Evolutionary conservation across 768 basidiomycete species (phyloP).

Genomic region (Mycena galericulata): DNA sequence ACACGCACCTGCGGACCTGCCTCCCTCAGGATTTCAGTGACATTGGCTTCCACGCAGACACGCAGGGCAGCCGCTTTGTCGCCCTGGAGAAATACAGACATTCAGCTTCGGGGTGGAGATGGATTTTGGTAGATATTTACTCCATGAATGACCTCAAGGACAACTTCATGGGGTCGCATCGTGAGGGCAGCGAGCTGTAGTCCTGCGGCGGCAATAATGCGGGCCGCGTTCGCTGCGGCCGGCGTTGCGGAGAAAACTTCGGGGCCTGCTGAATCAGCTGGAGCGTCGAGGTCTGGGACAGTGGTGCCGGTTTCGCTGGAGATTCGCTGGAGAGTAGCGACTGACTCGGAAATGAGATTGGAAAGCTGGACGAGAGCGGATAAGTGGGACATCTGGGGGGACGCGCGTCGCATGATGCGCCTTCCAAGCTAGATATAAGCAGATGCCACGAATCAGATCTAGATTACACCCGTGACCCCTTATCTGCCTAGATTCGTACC

Average conservation of each 20-base stretch:
- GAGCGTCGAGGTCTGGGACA: neutral
- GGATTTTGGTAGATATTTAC: neutral
- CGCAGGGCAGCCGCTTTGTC: conserved; percentile 12
- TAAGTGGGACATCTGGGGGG: too few relatives aligned
- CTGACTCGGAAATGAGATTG: neutral
- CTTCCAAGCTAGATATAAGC: too few relatives aligned
- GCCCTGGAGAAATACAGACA: neutral
- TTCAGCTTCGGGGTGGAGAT: neutral
- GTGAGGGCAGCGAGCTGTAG: neutral
- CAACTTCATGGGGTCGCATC: too few relatives aligned
- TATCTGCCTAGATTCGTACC: too few relatives aligned
- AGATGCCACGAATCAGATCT: too few relatives aligned
- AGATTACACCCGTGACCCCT: too few relatives aligned
- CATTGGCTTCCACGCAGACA: conserved; percentile 38
- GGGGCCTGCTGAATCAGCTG: neutral
- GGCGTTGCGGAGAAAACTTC: neutral
- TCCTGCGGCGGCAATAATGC: neutral
- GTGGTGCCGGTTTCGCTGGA: neutral
- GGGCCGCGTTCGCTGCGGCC: neutral
- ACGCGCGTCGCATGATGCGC: too few relatives aligned
- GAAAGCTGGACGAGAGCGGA: neutral
- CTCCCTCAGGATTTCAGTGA: conserved; percentile 42
- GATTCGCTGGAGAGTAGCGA: neutral
- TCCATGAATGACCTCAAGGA: neutral
- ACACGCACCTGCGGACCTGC: conserved; percentile 39